phyloP scores from a whole-genome alignment of 140 eudicot genomes.

The Bidens hawaiensis region DNA sequence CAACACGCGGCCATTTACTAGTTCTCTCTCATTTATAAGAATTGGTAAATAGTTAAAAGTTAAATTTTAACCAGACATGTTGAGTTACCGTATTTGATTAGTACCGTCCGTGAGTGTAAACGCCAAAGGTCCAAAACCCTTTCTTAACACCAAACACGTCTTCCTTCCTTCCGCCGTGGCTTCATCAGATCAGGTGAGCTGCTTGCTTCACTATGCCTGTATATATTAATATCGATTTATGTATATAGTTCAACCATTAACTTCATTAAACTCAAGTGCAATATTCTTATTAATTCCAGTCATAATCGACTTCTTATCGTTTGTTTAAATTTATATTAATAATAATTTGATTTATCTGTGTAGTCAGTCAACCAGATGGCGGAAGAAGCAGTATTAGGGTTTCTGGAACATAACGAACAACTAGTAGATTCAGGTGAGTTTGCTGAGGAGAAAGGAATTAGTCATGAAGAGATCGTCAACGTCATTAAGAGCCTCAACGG shows the following conservation, averaged over 20 bases:
- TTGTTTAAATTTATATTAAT: no score
- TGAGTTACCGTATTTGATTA: no score
- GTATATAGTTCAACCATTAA: not conserved
- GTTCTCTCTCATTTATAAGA: no score
- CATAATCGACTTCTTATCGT: not conserved
- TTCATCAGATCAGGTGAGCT: not conserved
- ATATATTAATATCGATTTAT: not conserved
- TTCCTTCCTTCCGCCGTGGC: not conserved
- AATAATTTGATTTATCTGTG: not conserved
- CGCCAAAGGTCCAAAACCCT: no score
- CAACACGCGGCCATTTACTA: no score
- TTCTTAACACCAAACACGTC: no score
- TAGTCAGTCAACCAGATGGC: slow-evolving; percentile 48
- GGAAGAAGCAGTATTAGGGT: slow-evolving; percentile 71
- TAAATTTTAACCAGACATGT: no score
- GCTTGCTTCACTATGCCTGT: not conserved
- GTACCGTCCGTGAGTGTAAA: no score
- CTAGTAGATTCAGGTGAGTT: slow-evolving; percentile 65
- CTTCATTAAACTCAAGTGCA: not conserved
- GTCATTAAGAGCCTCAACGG: slow-evolving; percentile 68
- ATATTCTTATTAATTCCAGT: not conserved
- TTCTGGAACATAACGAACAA: slow-evolving; percentile 46
- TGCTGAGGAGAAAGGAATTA: slow-evolving; percentile 49
- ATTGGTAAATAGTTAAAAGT: no score
- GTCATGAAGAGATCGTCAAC: slow-evolving; percentile 73